These are phyloP conservation scores for Barnettozyma salicaria DNA, from an alignment of 805 yeast species.

Conservation along the genomic window DNA sequence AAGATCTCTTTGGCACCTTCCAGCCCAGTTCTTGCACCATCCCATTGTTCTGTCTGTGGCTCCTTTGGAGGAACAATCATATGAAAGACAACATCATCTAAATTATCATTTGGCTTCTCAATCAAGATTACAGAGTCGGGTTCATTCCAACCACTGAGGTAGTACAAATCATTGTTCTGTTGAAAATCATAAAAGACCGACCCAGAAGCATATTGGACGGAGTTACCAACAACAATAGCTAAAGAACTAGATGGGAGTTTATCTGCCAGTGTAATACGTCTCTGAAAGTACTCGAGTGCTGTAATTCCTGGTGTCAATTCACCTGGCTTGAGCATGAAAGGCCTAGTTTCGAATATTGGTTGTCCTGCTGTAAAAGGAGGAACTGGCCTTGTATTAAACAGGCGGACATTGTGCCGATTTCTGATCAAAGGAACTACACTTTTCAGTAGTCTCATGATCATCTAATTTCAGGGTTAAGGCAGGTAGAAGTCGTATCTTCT, in stretches of 20 bases:
- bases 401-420: too few relatives aligned
- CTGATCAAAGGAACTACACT: too few relatives aligned
- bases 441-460: too few relatives aligned
- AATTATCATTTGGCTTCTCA: conserved; percentile 51
- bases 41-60: conserved; percentile 82
- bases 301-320: conserved; percentile 84
- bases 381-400: conserved; percentile 13
- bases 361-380: conserved; percentile 60
- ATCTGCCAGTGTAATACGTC: conserved; percentile 57
- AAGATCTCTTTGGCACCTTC: conserved; percentile 77
- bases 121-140: conserved; percentile 70
- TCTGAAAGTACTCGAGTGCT: conserved; percentile 71
- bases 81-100: conserved; percentile 56
- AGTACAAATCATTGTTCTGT: conserved; percentile 83
- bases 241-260: conserved; percentile 56
- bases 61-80: conserved; percentile 85
- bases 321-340: conserved; percentile 66
- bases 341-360: conserved; percentile 81
- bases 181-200: conserved; percentile 89
- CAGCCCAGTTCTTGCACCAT: conserved; percentile 85
- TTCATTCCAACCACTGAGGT: conserved; percentile 88
- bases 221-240: conserved; percentile 69
- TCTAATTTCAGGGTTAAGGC: too few relatives aligned
- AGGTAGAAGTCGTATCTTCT: too few relatives aligned
- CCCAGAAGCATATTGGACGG: conserved; percentile 76